Base-by-base conservation (phyloP, 129 eudicot genomes). In the Centaurea solstitialis region DNA sequence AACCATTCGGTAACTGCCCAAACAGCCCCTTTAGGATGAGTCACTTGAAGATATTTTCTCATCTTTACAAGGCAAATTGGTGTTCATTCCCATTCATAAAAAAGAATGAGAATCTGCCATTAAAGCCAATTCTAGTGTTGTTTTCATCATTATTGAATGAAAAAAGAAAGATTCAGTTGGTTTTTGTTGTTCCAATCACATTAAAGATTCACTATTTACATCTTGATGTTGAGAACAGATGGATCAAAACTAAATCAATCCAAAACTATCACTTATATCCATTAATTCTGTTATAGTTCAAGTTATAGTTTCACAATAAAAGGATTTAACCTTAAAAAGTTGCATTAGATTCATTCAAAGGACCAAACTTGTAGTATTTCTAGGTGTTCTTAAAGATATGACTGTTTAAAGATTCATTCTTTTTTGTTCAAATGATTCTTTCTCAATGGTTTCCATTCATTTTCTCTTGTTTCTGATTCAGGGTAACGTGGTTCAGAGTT, bases 401-500 rank as follows among this genome's bases (percentile, higher is more conserved):
- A 26, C 2, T 57, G 65, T 17, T 57, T 57, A 57, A 50, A 47
- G 38, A 35, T 73, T 73, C n/a, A 17, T 53, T 33, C 38, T 61
- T 80, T 57, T 37, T 72, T 9, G 15, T 38, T 35, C 7, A 11
- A 45, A 35, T n/a, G 21, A 41, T 70, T 30, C 75, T 73, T 78
- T 76, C 65, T 22, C 74, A 35, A 24, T 47, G 68, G 71, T 75
- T 71, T 38, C 10, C 68, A 0, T 1, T 3, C 15, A 47, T 7
- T 4, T 70, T 50, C 7, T 26, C 50, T 69, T 57, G 33, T 23
- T 37, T 73, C 68, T 20, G 59, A 68, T 75, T 17, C 85, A 85
- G 87, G 87, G 75, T 68, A 83, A 76, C 68, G 70, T 90, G 68
- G 79, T 88, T 62, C 88, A 85, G 84, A 83, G 87, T 78, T 90